Percentiles rank a stretch among this genome's conserved stretches.
phyloP scores from a whole-genome alignment of 352 stramenopile species.

The Globisporangium splendens region DNA sequence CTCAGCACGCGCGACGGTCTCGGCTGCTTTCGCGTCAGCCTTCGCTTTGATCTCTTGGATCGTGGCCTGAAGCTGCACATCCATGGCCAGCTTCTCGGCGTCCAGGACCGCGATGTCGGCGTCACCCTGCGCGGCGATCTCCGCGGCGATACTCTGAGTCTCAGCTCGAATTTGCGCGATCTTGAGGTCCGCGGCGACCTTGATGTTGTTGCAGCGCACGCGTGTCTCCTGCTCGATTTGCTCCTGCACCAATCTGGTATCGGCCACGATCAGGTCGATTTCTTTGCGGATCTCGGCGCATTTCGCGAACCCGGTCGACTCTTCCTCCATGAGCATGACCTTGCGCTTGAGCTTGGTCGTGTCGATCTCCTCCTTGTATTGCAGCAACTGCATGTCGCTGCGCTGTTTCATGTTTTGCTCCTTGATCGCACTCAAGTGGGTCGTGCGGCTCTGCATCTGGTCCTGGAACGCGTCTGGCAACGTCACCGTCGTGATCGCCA shows the following conservation, averaged over 20 bases:
- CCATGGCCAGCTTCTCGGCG: constrained; percentile 27
- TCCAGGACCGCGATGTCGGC: constrained; percentile 42
- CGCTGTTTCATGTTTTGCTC: constrained; percentile 82
- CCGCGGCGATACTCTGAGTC: constrained; percentile 36
- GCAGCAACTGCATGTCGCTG: constrained; percentile 72
- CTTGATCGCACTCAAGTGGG: constrained; percentile 61
- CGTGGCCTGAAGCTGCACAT: constrained; percentile 33
- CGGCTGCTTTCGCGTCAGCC: constrained; percentile 30
- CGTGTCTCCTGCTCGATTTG: constrained; percentile 52
- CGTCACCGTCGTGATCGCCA: constrained; percentile 22
- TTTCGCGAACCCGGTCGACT: constrained; percentile 49
- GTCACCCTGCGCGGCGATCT: constrained; percentile 38
- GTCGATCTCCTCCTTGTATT: constrained; percentile 54
- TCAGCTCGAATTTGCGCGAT: constrained; percentile 45
- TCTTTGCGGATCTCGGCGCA: constrained; percentile 58
- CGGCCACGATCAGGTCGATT: constrained; percentile 46
- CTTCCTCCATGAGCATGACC: constrained; percentile 59
- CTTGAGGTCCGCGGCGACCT: constrained; percentile 33
- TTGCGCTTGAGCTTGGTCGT: constrained; percentile 44
- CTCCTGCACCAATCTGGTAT: constrained; percentile 45
- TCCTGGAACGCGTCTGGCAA: constrained; percentile 56
- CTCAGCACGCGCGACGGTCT: constrained; percentile 47
- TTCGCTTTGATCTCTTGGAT: constrained; percentile 26
- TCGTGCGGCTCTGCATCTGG: constrained; percentile 67
- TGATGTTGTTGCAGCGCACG: constrained; percentile 43